Conservation (phyloP, 1,139 yeast species). For the Candida labiduridarum region DNA sequence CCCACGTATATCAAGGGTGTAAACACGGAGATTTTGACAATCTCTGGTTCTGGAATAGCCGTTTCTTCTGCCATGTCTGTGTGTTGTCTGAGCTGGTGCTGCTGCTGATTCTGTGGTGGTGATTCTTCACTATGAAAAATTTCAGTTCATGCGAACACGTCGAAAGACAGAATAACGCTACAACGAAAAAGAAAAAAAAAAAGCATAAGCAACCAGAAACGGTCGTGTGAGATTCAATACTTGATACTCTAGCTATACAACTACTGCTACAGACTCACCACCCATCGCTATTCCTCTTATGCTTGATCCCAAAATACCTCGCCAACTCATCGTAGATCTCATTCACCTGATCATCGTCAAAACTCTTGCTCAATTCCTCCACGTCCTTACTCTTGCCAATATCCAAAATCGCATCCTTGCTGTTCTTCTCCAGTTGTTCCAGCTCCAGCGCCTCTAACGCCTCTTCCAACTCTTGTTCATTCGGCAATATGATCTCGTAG, state of each 20-base stretch:
- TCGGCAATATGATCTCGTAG: slow-evolving; percentile 66
- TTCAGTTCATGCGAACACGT: slow-evolving; percentile 3
- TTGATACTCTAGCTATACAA: background rate
- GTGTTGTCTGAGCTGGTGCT: background rate
- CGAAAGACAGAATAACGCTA: background rate
- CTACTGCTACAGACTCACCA: slow-evolving; percentile 38
- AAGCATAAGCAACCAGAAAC: background rate
- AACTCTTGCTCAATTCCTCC: slow-evolving; percentile 40
- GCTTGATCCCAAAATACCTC: slow-evolving; percentile 64
- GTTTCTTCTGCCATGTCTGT: slow-evolving; percentile 17
- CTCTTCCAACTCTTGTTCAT: slow-evolving; percentile 45
- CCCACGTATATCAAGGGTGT: slow-evolving; percentile 84
- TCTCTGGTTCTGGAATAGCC: slow-evolving; percentile 14
- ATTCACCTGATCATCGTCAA: slow-evolving; percentile 36
- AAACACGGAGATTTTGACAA: slow-evolving; percentile 64
- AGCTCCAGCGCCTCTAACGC: slow-evolving; percentile 11
- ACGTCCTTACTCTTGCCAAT: slow-evolving; percentile 26
- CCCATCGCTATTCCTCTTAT: slow-evolving; percentile 52
- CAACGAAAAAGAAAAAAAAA: background rate
- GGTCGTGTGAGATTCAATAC: slow-evolving; percentile 2
- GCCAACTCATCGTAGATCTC: slow-evolving; percentile 65
- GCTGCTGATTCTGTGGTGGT: background rate
- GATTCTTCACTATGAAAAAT: background rate
- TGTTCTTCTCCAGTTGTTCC: background rate
- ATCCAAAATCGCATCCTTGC: slow-evolving; percentile 10